Base-by-base conservation (phyloP, 495 filamentous ascomycete species). In the Amphirosellinia nigrospora region DNA sequence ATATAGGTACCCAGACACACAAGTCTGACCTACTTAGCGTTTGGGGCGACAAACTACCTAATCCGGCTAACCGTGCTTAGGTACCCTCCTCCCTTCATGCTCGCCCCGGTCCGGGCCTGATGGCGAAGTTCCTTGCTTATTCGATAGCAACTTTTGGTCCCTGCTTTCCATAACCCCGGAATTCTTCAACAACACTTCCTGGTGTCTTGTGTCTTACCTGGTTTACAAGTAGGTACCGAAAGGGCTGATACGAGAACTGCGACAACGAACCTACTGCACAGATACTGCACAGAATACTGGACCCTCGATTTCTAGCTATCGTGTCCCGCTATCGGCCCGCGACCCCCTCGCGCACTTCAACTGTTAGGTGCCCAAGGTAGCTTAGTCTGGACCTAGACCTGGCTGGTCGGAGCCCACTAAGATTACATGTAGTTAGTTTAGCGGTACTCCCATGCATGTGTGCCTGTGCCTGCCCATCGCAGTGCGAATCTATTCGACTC, bases 291-390 rank as follows among this genome's bases (percentile, higher is more conserved):
- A n/a, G n/a, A n/a, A 26, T 36, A 38, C 34, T 23, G 30, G 0
- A 36, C 11, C 34, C 34, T 36, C 15, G 34, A 59, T 21, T 59
- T 60, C 9, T 4, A 41, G 58, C 21, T 26, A 21, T 5, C 41
- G 58, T 60, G 36, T 60, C 58, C 58, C 36, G 58, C 34, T 41
- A 60, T 60, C 58, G 58, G 58, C 58, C 58, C 36, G 21, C n/a
- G n/a, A 39, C 58, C 32, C 58, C 58, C n/a, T 16, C 58, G 13
- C 48, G 4, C 15, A 28, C 50, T 28, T 13, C 7, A 28, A 28
- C 48, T 15, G 26, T 26, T 23, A 53, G 11, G 15, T 45, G 19
- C 41, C 11, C 19, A 16, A 53, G 11, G 50, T 34, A 1, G 28
- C 50, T 48, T 48, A 48, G 45, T 48, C n/a, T 48, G n/a, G 4